Base-by-base conservation (phyloP, 768 basidiomycete species). In the Guyanaporus albipodus region DNA sequence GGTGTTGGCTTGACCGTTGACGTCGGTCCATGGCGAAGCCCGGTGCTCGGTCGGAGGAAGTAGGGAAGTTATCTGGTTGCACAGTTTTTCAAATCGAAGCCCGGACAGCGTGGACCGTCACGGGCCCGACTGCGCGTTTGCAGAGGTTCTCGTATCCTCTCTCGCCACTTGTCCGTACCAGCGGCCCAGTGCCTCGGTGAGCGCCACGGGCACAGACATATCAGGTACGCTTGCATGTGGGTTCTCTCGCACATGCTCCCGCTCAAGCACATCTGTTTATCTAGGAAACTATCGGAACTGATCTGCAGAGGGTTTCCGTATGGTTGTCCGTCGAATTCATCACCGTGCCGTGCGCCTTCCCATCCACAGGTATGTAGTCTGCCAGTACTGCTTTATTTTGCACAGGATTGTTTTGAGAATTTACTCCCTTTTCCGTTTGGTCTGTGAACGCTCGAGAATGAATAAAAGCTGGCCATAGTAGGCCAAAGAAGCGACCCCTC, bases 391-490 rank as follows among this genome's bases (percentile, higher is more conserved):
- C n/a, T n/a, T n/a, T n/a, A 32, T 32, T 32, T 40, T 46, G 27
- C 24, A 52, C 38, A 37, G 37, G 41, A 58, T 38, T 43, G 44
- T 54, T 48, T 46, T 64, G 52, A 45, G 48, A 50, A 57, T 57
- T 50, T 45, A 3, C n/a, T 38, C 26, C 18, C 39, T 54, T 51
- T 52, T 48, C 29, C 21, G 37, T 57, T 52, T 48, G 32, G 52
- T 29, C 26, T 31, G 39, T 42, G 38, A 39, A 23, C 9, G 12
- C 39, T 35, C 33, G 7, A 29, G 4, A 34, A 26, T 15, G 42
- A 48, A 67, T 64, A 64, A 67, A 64, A 58, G 54, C 46, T 36
- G 33, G 11, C 4, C n/a, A 12, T 23, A 22, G 18, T n/a, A 12
- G 10, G 12, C 26, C 29, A n/a, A 26, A 12, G 40, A 12, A 22